Conservation (phyloP, 2,329 filamentous ascomycete species). For the Paecilomyces dactylethromorphus region DNA sequence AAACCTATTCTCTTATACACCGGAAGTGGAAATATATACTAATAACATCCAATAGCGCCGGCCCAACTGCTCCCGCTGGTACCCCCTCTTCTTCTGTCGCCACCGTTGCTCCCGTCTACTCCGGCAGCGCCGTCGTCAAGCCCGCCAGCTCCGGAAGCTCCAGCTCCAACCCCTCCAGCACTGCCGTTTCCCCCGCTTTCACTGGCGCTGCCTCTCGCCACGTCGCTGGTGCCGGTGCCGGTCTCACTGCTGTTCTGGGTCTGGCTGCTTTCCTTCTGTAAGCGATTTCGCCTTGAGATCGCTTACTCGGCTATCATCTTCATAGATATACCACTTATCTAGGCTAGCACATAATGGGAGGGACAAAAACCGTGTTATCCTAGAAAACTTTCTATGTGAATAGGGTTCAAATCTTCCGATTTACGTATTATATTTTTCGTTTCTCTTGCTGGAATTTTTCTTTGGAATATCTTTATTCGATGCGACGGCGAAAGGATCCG, state of each 20-base stretch:
- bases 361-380: not conserved
- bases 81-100: not conserved
- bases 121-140: conserved; percentile 13
- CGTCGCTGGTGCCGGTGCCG: conserved; percentile 42
- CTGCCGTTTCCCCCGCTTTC: conserved; percentile 26
- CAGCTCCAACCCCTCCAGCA: conserved; percentile 12
- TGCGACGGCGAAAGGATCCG: not conserved
- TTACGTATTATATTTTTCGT: not conserved
- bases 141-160: conserved; percentile 8
- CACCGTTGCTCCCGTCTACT: conserved; percentile 10
- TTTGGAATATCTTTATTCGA: not conserved
- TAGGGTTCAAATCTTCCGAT: not conserved
- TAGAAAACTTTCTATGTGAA: not conserved
- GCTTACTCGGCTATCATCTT: not conserved
- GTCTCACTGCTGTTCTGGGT: conserved; percentile 48
- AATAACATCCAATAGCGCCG: conserved; percentile 11
- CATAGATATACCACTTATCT: not conserved
- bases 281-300: conserved; percentile 6
- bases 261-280: conserved; percentile 43
- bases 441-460: not conserved
- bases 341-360: not conserved
- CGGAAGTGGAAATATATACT: not conserved
- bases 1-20: conserved; percentile 2
- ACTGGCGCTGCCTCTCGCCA: conserved; percentile 48
- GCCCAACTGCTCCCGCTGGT: conserved; percentile 14